Evolutionary conservation across 1,284 basidiomycete species (phyloP).

Genomic region (Leucoagaricus sp.): DNA sequence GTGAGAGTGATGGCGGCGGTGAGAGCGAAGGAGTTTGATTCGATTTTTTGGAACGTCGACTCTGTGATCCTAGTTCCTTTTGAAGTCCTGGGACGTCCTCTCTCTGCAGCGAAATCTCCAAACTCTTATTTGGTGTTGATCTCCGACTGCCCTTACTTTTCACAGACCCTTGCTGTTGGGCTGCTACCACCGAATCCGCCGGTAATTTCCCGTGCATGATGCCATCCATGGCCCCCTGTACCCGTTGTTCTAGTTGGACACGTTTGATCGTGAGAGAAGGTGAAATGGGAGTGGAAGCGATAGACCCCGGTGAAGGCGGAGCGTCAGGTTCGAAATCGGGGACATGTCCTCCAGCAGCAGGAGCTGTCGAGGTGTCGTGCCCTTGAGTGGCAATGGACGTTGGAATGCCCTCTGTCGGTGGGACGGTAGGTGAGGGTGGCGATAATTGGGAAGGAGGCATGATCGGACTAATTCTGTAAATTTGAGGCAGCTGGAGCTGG

Average conservation of each 20-base stretch:
- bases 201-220: not conserved
- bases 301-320: conserved; percentile 3
- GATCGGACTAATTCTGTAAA: not conserved
- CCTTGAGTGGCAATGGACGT: not conserved
- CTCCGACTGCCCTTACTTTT: not conserved
- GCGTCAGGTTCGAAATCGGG: not conserved
- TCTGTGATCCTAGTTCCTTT: not conserved
- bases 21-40: no score
- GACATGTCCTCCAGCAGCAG: not conserved
- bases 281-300: conserved; percentile 2
- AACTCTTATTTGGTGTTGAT: not conserved
- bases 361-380: not conserved
- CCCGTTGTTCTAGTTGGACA: not conserved
- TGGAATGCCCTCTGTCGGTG: not conserved
- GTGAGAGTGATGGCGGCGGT: not conserved
- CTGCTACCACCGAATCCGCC: not conserved
- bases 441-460: not conserved
- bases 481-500: not conserved
- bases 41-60: not conserved
- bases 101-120: not conserved
- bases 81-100: not conserved
- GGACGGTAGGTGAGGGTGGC: not conserved
- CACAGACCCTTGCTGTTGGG: not conserved
- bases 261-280: not conserved
- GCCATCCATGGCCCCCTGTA: not conserved